These are phyloP conservation scores for Colletotrichum spinosum DNA, from an alignment of 2,329 filamentous ascomycete species.

Conservation along the genomic window DNA sequence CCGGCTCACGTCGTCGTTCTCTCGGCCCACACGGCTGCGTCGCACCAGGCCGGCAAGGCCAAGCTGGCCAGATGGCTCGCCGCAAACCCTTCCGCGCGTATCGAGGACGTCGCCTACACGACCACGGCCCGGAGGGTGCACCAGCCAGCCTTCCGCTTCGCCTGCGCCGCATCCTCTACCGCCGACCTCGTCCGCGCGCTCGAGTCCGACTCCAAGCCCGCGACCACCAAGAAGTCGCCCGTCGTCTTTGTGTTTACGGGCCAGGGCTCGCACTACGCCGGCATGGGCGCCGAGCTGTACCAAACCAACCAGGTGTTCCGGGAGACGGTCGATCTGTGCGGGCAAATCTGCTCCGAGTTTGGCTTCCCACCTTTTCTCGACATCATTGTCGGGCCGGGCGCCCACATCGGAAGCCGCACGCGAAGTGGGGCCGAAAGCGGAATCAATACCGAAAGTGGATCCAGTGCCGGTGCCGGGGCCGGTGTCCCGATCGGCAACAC, in stretches of 20 bases:
- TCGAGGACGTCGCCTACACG: conserved; percentile 17
- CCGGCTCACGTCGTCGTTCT: conserved; percentile 1
- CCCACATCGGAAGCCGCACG: too few relatives aligned
- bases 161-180: background rate
- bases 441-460: too few relatives aligned
- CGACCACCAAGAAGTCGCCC: conserved; percentile 14
- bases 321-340: conserved; percentile 47
- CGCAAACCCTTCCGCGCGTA: background rate
- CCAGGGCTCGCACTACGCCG: conserved; percentile 47
- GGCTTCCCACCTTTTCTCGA: conserved; percentile 53
- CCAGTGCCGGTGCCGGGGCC: too few relatives aligned
- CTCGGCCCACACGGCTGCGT: conserved; percentile 3
- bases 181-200: background rate
- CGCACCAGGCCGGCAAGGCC: conserved; percentile 4
- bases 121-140: conserved; percentile 21
- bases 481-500: conserved; percentile 3
- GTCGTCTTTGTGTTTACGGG: conserved; percentile 54
- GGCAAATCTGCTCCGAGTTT: conserved; percentile 44
- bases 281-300: conserved; percentile 47
- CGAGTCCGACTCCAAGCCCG: background rate
- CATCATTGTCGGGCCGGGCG: conserved; percentile 46
- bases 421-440: too few relatives aligned
- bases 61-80: conserved; percentile 5
- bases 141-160: conserved; percentile 2
- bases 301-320: conserved; percentile 42